A percentile compares a stretch with the other conserved stretches of the same genome.
Evolutionary conservation across 768 basidiomycete genomes (phyloP).

Genomic region (Kwoniella sp.): DNA sequence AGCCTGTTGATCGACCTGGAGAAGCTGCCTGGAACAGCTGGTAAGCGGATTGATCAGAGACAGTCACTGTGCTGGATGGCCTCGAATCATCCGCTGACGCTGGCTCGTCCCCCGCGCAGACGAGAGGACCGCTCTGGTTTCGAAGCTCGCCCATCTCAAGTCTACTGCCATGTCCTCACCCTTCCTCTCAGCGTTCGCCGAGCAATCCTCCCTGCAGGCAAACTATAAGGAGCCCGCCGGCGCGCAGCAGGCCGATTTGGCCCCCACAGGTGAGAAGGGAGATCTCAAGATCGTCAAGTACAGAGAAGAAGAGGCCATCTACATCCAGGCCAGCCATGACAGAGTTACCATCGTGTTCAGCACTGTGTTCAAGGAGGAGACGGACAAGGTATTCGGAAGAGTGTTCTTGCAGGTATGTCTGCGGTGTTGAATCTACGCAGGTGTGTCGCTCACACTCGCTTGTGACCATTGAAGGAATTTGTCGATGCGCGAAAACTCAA

Average conservation of each 20-base stretch:
- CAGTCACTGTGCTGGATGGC: background rate
- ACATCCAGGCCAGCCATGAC: slow-evolving; percentile 85
- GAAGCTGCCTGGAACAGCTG: slow-evolving; percentile 70
- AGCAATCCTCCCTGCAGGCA: slow-evolving; percentile 74
- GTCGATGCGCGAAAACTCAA: slow-evolving; percentile 95
- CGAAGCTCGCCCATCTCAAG: slow-evolving; percentile 77
- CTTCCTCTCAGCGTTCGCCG: slow-evolving; percentile 79
- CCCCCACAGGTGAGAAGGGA: slow-evolving; percentile 54
- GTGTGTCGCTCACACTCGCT: background rate
- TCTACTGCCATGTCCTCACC: slow-evolving; percentile 92
- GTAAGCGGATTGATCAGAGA: slow-evolving; percentile 54
- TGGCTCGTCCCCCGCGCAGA: slow-evolving; percentile 54
- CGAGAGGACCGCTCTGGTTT: slow-evolving; percentile 70
- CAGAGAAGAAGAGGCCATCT: slow-evolving; percentile 95
- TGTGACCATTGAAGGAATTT: slow-evolving; percentile 69
- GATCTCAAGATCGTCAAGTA: slow-evolving; percentile 91
- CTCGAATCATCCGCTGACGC: background rate
- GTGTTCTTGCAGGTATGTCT: slow-evolving; percentile 85
- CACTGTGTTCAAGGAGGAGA: slow-evolving; percentile 94
- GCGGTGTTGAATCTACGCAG: background rate
- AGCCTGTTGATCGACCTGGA: slow-evolving; percentile 83
- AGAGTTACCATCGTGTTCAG: slow-evolving; percentile 97
- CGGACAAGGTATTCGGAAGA: slow-evolving; percentile 92
- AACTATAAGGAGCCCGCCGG: slow-evolving; percentile 51
- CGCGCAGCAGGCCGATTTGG: slow-evolving; percentile 55